phyloP scores from a whole-genome alignment of 2,329 filamentous ascomycete species.

The Fusarium bactridioides region DNA sequence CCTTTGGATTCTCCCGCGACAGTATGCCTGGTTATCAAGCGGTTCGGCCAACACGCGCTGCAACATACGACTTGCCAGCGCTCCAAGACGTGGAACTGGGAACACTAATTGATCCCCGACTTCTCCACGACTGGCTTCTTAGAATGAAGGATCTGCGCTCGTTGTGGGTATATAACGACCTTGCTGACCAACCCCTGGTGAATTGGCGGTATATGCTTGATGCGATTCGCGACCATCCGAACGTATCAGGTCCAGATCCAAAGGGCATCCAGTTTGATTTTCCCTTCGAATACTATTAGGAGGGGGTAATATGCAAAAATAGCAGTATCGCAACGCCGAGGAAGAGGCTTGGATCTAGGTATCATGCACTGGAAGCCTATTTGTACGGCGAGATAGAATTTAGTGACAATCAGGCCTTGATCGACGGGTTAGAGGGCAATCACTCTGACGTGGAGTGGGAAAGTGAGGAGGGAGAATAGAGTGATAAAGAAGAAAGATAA shows the following conservation, averaged over 20 bases:
- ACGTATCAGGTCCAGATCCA: neutral
- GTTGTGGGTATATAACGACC: neutral
- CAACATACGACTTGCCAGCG: neutral
- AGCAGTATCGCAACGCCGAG: neutral
- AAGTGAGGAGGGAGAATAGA: too few relatives aligned
- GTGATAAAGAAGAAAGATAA: too few relatives aligned
- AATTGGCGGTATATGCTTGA: neutral
- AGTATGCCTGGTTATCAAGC: too few relatives aligned
- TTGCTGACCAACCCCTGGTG: too few relatives aligned
- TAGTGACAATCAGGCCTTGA: neutral
- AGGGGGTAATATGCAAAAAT: neutral
- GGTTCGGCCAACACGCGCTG: neutral
- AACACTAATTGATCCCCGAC: fast-evolving
- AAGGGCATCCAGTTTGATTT: neutral
- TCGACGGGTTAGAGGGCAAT: too few relatives aligned
- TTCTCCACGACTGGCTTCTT: neutral
- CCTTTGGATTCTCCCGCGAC: neutral
- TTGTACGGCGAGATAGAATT: neutral
- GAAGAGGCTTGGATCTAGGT: too few relatives aligned
- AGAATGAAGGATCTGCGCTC: neutral
- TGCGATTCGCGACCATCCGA: neutral
- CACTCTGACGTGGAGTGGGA: too few relatives aligned
- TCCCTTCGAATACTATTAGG: fast-evolving
- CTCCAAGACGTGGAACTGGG: fast-evolving
- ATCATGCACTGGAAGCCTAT: neutral